Percentiles rank a stretch among this genome's conserved stretches.
These are phyloP conservation scores for Flammula alnicola DNA, from an alignment of 1,284 basidiomycete species.

Conservation along the genomic window DNA sequence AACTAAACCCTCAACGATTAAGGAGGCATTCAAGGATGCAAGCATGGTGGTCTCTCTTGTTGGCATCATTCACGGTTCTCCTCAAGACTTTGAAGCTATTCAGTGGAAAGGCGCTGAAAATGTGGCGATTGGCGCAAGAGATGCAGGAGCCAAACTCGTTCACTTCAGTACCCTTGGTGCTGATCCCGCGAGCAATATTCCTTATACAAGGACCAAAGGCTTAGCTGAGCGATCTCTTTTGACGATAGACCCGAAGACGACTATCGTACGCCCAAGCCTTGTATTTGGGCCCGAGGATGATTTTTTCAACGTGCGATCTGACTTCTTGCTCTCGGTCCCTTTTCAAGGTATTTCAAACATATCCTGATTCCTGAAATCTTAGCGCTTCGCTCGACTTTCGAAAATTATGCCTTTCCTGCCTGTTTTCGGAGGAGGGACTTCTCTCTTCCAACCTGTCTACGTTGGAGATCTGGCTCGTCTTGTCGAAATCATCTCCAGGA, in stretches of 20 bases:
- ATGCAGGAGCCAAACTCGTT: constrained; percentile 56
- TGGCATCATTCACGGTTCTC: constrained; percentile 63
- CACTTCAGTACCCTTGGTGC: constrained; percentile 70
- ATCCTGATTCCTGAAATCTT: constrained; percentile 3
- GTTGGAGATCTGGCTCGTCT: constrained; percentile 65
- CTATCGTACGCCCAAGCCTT: constrained; percentile 69
- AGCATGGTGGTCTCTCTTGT: constrained; percentile 65
- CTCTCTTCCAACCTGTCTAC: constrained; percentile 74
- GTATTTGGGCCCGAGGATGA: constrained; percentile 76
- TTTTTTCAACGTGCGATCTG: constrained; percentile 62
- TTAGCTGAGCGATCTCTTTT: constrained; percentile 60
- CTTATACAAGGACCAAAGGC: constrained; percentile 66
- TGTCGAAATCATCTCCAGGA: constrained; percentile 61
- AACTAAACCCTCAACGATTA: constrained; percentile 50
- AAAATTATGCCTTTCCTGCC: constrained; percentile 69
- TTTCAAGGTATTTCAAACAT: not conserved
- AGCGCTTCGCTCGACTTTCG: constrained; percentile 67
- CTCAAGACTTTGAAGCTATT: constrained; percentile 57
- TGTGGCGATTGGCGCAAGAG: constrained; percentile 54
- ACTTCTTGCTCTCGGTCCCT: no score
- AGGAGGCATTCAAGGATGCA: constrained; percentile 54
- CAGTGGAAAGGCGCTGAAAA: constrained; percentile 70
- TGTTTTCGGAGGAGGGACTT: constrained; percentile 69
- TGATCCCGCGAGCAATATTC: constrained; percentile 48
- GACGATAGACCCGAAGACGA: constrained; percentile 52